phyloP scores from a whole-genome alignment of 2,329 filamentous ascomycete species.

The Fusarium buxicola region DNA sequence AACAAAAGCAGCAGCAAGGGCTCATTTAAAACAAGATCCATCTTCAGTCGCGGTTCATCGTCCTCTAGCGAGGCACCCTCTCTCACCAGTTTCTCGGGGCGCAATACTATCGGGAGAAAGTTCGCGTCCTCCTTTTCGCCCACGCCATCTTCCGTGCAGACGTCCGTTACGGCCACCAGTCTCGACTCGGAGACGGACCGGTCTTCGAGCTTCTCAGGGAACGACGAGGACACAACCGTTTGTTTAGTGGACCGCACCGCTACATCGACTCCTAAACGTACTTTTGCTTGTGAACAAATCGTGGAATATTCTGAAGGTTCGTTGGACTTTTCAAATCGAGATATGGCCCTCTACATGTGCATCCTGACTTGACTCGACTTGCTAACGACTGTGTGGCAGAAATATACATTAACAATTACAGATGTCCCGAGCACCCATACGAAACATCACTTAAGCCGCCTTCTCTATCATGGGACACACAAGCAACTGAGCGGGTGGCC shows the following conservation, averaged over 20 bases:
- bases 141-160: conserved; percentile 4
- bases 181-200: conserved; percentile 25
- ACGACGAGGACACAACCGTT: conserved; percentile 5
- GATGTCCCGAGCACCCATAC: background rate
- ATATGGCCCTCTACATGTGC: too few species aligned
- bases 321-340: too few species aligned
- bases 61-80: conserved; percentile 15
- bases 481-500: conserved; percentile 2
- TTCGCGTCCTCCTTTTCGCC: conserved; percentile 11
- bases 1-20: conserved; percentile 7
- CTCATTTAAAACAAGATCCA: conserved; percentile 5
- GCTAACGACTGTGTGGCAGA: conserved; percentile 8
- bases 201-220: conserved; percentile 7
- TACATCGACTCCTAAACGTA: conserved; percentile 1
- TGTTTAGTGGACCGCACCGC: conserved; percentile 6
- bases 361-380: background rate
- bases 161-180: background rate
- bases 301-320: background rate
- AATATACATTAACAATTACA: background rate
- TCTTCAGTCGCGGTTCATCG: conserved; percentile 25
- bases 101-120: background rate
- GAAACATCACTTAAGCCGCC: conserved; percentile 2
- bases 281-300: background rate
- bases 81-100: background rate
- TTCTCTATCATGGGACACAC: conserved; percentile 2